phyloP scores from a whole-genome alignment of 2,329 filamentous ascomycete species.

The Hymenoscyphus fraxineus region DNA sequence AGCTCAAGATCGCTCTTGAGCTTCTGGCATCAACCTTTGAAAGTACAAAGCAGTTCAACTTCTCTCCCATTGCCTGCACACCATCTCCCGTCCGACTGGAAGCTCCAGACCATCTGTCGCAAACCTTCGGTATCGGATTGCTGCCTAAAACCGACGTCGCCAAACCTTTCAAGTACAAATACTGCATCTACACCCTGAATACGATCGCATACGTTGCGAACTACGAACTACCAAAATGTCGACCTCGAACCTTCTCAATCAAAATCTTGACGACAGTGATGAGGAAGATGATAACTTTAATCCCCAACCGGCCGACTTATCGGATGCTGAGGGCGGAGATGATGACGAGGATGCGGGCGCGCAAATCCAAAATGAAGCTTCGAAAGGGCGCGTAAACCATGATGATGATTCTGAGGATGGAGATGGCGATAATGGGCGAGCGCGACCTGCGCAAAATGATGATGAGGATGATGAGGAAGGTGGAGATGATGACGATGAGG shows the following conservation, averaged over 20 bases:
- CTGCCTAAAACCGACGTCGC: conserved; percentile 9
- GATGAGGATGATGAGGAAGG: conserved; percentile 44
- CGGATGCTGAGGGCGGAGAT: conserved; percentile 61
- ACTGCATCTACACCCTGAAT: conserved; percentile 7
- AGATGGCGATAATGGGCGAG: conserved; percentile 13
- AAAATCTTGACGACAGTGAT: conserved; percentile 46
- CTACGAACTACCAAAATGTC: conserved; percentile 24
- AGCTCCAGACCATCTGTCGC: not conserved
- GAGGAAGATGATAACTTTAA: conserved; percentile 88
- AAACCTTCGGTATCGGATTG: not conserved
- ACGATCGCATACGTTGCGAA: conserved; percentile 8
- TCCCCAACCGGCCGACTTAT: conserved; percentile 68
- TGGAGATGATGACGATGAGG: conserved; percentile 37
- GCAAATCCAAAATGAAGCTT: conserved; percentile 28
- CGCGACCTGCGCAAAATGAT: conserved; percentile 31
- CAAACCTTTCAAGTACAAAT: conserved; percentile 14
- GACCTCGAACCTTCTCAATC: conserved; percentile 27
- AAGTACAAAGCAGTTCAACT: conserved; percentile 7
- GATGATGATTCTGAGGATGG: conserved; percentile 44
- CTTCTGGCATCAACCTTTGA: conserved; percentile 3
- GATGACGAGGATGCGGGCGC: conserved; percentile 26
- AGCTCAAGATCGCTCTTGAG: not conserved
- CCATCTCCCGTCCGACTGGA: not conserved
- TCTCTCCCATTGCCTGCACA: not conserved
- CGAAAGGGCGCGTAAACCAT: conserved; percentile 37